Percentiles rank a stretch among this genome's conserved stretches.
phyloP scores from a whole-genome alignment of 1,139 yeast genomes.

The Wickerhamomyces sp. region DNA sequence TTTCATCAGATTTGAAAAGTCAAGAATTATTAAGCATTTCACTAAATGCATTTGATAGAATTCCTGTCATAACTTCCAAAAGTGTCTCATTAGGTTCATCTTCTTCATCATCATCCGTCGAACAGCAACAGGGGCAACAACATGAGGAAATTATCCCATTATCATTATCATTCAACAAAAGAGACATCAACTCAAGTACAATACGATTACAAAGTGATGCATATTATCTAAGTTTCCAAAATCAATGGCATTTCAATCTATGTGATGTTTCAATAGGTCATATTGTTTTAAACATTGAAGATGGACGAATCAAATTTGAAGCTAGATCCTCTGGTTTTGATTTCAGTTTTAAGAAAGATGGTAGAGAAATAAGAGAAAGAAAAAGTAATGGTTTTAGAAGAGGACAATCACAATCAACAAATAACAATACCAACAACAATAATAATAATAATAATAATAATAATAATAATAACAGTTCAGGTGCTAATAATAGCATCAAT shows the following conservation, averaged over 20 bases:
- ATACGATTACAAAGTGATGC: constrained; percentile 40
- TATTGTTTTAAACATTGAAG: constrained; percentile 33
- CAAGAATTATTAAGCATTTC: constrained; percentile 46
- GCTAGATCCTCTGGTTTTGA: constrained; percentile 45
- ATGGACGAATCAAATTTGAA: constrained; percentile 40
- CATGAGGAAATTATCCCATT: constrained; percentile 40
- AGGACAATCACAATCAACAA: neutral
- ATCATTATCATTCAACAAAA: constrained; percentile 28
- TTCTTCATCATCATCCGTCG: no score
- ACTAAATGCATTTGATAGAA: constrained; percentile 56
- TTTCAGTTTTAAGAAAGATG: constrained; percentile 36
- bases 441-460: constrained; percentile 1
- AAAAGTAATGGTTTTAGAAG: constrained; percentile 8
- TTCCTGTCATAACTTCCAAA: constrained; percentile 48
- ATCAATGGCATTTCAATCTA: constrained; percentile 73
- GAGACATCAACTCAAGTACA: constrained; percentile 26
- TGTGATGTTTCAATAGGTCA: constrained; percentile 54
- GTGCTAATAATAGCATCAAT: no score
- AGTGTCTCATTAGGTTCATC: constrained; percentile 2
- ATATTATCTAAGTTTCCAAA: constrained; percentile 59
- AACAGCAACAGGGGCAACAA: neutral
- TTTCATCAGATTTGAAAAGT: constrained; percentile 32
- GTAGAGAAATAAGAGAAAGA: constrained; percentile 17
- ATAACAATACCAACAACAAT: neutral
- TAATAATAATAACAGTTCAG: neutral